These are phyloP conservation scores for Cicer judaicum DNA, from an alignment of 306 rosid species.

Conservation along the genomic window DNA sequence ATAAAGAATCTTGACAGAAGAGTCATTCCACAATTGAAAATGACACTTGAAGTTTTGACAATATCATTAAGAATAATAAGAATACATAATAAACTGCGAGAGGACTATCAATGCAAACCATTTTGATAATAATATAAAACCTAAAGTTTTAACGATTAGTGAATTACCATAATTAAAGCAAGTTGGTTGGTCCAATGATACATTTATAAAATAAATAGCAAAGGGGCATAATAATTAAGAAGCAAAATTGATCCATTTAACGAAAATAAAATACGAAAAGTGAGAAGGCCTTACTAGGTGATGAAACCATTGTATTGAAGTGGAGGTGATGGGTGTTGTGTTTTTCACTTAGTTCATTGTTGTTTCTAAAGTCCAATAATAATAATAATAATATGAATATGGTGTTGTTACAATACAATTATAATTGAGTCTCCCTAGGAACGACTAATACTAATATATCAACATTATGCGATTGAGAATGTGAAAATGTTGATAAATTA, in stretches of 20 bases:
- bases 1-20: background rate
- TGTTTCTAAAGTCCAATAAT: too few relatives aligned
- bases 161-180: slow-evolving; percentile 15
- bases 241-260: background rate
- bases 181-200: slow-evolving; percentile 8
- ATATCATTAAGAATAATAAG: background rate
- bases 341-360: background rate
- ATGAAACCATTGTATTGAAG: slow-evolving; percentile 44
- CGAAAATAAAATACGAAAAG: background rate
- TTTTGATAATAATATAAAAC: background rate
- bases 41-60: background rate
- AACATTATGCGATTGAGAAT: background rate
- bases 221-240: background rate
- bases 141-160: background rate
- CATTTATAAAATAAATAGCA: slow-evolving; percentile 1
- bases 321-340: background rate
- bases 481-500: background rate
- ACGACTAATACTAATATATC: background rate
- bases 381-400: too few relatives aligned
- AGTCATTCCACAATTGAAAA: background rate
- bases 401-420: too few relatives aligned
- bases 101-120: slow-evolving; percentile 10
- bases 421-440: background rate
- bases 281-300: background rate
- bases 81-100: background rate